Percentiles rank a stretch among this genome's conserved stretches.
Conservation (phyloP, 2,329 filamentous ascomycete genomes). For the Graphiopsis chlorocephala region DNA sequence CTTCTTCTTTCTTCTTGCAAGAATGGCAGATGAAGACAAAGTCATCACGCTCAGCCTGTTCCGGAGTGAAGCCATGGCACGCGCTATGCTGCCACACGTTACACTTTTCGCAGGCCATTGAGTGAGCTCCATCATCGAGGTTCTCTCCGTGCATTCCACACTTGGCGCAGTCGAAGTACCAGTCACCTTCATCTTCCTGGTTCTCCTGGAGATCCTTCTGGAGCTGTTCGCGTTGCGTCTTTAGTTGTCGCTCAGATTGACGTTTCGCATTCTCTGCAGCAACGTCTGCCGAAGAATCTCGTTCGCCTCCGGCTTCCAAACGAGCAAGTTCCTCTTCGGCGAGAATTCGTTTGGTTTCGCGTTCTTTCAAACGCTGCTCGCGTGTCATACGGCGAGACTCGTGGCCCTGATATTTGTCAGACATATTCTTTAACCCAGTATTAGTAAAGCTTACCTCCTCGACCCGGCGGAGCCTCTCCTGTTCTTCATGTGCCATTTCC, state of each 20-base stretch:
- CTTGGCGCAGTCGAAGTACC: constrained; percentile 88
- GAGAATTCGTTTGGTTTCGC: constrained; percentile 76
- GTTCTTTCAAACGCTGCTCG: constrained; percentile 80
- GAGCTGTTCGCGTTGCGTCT: constrained; percentile 76
- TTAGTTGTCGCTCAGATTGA: constrained; percentile 75
- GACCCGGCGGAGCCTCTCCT: constrained; percentile 46
- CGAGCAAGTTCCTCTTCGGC: constrained; percentile 81
- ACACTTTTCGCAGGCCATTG: constrained; percentile 89
- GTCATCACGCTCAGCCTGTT: constrained; percentile 76
- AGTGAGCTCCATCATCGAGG: constrained; percentile 85
- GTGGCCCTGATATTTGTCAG: constrained; percentile 56
- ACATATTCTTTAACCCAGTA: background rate
- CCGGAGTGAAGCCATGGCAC: constrained; percentile 76
- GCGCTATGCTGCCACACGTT: constrained; percentile 97
- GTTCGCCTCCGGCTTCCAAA: constrained; percentile 59
- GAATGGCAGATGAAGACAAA: constrained; percentile 83
- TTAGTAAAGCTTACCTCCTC: constrained; percentile 19
- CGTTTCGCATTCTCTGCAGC: constrained; percentile 51
- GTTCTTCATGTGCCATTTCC: constrained; percentile 57
- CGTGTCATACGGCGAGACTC: constrained; percentile 78
- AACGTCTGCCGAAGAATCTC: constrained; percentile 29
- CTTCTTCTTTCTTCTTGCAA: constrained; percentile 68
- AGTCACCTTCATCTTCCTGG: constrained; percentile 70
- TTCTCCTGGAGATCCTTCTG: constrained; percentile 73
- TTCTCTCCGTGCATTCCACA: constrained; percentile 90